phyloP scores from a whole-genome alignment of 352 stramenopile species.

The Globisporangium cylindrosporum region DNA sequence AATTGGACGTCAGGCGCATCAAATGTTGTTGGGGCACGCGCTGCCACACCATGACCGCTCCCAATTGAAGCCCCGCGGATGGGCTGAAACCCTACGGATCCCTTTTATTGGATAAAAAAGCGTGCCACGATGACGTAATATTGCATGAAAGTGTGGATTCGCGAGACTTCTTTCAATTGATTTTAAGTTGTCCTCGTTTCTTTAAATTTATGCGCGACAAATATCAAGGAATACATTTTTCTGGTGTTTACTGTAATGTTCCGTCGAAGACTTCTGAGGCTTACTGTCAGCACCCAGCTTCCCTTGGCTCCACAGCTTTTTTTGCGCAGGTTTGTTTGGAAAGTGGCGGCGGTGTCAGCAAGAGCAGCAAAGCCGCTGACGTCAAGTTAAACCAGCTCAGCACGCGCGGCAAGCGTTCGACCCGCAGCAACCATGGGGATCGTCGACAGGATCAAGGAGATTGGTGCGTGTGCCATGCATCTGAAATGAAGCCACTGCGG shows the following conservation, averaged over 20 bases:
- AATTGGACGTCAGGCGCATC: background rate
- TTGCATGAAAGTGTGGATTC: background rate
- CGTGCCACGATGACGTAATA: background rate
- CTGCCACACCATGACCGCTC: background rate
- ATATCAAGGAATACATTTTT: too few relatives aligned
- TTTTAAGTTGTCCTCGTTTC: too few relatives aligned
- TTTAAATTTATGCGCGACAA: too few relatives aligned
- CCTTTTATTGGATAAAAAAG: background rate
- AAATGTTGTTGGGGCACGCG: conserved; percentile 12
- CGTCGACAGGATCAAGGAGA: conserved; percentile 93
- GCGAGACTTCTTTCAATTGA: background rate
- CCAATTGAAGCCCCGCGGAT: background rate
- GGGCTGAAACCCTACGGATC: background rate
- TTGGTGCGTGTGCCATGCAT: conserved; percentile 50
- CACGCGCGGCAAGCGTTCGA: background rate
- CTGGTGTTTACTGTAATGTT: too few relatives aligned
- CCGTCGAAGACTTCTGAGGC: too few relatives aligned
- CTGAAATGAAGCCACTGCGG: background rate
- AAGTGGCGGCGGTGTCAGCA: background rate
- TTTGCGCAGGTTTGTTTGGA: background rate
- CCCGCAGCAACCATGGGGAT: conserved; percentile 79
- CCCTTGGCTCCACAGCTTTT: background rate
- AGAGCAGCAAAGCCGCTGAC: background rate
- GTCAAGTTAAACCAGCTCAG: background rate
- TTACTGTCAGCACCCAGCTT: too few relatives aligned